Conservation (phyloP, 306 rosid species). For the Castanospermum australe region DNA sequence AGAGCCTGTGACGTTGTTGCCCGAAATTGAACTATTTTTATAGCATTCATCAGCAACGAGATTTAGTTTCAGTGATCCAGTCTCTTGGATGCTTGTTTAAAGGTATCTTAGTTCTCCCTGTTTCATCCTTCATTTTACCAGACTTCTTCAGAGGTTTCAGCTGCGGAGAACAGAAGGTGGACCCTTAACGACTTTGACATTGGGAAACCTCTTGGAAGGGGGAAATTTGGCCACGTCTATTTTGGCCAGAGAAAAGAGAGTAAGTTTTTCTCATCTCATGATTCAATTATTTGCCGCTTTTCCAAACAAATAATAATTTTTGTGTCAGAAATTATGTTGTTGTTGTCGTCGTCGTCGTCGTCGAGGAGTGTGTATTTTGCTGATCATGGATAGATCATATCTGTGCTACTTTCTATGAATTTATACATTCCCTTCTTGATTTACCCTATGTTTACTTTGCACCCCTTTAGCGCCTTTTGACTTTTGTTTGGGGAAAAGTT, state of each 20-base stretch:
- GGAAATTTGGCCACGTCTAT: constrained; percentile 99
- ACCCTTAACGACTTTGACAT: constrained; percentile 88
- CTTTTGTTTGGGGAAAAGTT: background rate
- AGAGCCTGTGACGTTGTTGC: background rate
- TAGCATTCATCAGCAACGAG: background rate
- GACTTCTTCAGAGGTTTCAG: constrained; percentile 62
- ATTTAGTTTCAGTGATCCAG: background rate
- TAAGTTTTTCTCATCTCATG: constrained; percentile 26
- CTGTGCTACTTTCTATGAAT: background rate
- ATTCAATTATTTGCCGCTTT: background rate
- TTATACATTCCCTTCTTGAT: background rate
- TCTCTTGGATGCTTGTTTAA: background rate
- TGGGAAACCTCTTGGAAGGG: constrained; percentile 96
- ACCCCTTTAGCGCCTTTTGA: background rate
- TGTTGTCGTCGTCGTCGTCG: background rate
- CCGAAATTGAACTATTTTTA: background rate
- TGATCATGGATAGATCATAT: background rate
- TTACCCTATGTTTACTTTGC: background rate
- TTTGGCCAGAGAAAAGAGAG: constrained; percentile 95
- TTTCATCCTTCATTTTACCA: constrained; percentile 34
- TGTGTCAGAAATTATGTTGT: background rate
- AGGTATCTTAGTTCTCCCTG: background rate
- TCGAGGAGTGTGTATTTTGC: background rate
- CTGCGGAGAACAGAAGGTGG: constrained; percentile 81
- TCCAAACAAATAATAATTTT: background rate